These are phyloP conservation scores for Oryza glumipatula DNA, from an alignment of 176 grass and related monocot species.

Conservation along the genomic window DNA sequence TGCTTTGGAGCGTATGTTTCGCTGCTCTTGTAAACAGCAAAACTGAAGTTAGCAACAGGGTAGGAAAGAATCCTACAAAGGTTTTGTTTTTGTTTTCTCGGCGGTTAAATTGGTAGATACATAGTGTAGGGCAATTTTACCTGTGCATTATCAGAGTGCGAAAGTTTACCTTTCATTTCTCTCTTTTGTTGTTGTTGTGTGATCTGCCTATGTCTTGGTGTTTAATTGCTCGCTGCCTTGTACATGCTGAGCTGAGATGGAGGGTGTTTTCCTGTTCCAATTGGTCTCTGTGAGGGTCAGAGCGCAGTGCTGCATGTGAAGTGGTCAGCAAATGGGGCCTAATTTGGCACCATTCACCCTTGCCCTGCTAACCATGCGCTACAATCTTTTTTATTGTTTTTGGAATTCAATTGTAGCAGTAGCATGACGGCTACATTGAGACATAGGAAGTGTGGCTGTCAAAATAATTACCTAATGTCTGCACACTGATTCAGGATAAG, in stretches of 20 bases:
- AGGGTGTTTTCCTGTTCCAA: neutral
- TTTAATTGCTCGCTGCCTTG: neutral
- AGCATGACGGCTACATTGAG: neutral
- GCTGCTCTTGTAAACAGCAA: conserved; percentile 11
- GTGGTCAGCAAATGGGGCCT: neutral
- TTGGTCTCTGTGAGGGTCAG: neutral
- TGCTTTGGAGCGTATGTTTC: conserved; percentile 30
- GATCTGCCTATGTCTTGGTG: neutral
- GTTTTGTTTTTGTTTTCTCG: neutral
- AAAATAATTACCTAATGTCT: neutral
- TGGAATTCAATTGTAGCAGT: neutral
- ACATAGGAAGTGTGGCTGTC: neutral
- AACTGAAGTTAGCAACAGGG: neutral
- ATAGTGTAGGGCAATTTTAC: conserved; percentile 17
- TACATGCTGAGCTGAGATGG: neutral
- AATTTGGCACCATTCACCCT: neutral
- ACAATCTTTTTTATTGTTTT: neutral
- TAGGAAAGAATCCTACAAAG: neutral
- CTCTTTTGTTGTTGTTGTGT: neutral
- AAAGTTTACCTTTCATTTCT: neutral
- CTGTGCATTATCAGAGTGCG: neutral
- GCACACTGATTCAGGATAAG: too few relatives aligned
- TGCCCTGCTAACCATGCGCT: neutral
- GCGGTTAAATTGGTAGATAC: neutral
- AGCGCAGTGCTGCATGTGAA: neutral